Conservation (phyloP, 2,329 filamentous ascomycete species). For the Colletotrichum musicola region DNA sequence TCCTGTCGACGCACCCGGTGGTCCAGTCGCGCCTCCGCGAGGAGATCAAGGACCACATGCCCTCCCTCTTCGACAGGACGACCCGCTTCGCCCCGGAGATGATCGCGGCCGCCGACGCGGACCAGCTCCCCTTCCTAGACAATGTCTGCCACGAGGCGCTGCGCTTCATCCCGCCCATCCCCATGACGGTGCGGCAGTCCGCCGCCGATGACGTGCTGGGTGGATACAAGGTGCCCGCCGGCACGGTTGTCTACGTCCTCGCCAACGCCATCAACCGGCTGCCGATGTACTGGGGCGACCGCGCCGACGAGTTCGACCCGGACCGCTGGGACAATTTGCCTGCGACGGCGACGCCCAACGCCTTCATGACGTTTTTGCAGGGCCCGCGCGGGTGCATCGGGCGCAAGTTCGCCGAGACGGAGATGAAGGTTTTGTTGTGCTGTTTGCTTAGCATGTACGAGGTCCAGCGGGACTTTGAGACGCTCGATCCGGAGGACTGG, state of each 20-base stretch:
- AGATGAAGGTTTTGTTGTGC: conserved; percentile 51
- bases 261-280: conserved; percentile 57
- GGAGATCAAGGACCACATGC: conserved; percentile 52
- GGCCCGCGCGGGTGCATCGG: conserved; percentile 48
- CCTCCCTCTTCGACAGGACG: conserved; percentile 52
- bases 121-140: conserved; percentile 58
- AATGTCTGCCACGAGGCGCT: conserved; percentile 61
- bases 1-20: conserved; percentile 53
- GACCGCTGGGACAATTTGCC: conserved; percentile 57
- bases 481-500: conserved; percentile 57
- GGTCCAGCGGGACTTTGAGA: conserved; percentile 49
- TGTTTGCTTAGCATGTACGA: conserved; percentile 49
- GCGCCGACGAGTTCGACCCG: conserved; percentile 55
- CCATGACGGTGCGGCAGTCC: conserved; percentile 59
- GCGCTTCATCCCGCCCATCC: conserved; percentile 58
- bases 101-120: conserved; percentile 50
- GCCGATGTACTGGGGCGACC: conserved; percentile 54
- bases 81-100: conserved; percentile 46
- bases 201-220: conserved; percentile 53
- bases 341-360: conserved; percentile 51
- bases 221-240: conserved; percentile 54
- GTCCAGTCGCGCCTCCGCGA: conserved; percentile 55
- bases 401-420: conserved; percentile 47
- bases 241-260: conserved; percentile 57
- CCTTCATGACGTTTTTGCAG: conserved; percentile 50